phyloP scores from a whole-genome alignment of 805 yeast species.

The Blastobotrys americana region DNA sequence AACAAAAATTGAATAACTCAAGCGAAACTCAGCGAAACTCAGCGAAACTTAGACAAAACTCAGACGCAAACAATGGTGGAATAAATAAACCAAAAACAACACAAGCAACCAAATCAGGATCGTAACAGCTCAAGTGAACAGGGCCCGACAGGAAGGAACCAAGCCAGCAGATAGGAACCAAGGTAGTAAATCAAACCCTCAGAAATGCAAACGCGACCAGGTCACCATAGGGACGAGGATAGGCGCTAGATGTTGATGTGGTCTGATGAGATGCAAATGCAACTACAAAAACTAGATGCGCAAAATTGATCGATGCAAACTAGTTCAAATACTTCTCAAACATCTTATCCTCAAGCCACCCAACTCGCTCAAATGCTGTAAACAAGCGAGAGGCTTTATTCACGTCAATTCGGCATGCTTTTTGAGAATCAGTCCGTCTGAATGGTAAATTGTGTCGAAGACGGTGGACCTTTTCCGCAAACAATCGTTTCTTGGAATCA shows the following conservation, averaged over 20 bases:
- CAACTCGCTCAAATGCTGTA: constrained; percentile 85
- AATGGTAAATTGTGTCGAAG: constrained; percentile 65
- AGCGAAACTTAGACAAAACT: constrained; percentile 3
- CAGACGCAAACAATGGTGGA: neutral
- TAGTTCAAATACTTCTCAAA: constrained; percentile 42
- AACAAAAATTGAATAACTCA: no score
- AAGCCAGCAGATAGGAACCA: no score
- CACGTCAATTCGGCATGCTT: constrained; percentile 94
- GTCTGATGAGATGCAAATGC: no score
- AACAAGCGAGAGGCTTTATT: constrained; percentile 88
- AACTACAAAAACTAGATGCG: no score
- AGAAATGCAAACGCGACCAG: no score
- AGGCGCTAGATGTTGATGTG: no score
- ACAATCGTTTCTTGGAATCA: constrained; percentile 74
- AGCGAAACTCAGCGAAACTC: neutral
- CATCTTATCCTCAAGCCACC: constrained; percentile 78
- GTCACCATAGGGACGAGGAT: no score
- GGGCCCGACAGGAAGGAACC: no score
- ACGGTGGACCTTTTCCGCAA: constrained; percentile 81
- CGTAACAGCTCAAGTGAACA: no score
- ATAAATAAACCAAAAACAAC: constrained; percentile 7
- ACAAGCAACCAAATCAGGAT: no score
- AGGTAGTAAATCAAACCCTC: no score
- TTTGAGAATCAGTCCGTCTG: constrained; percentile 95
- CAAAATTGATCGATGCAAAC: no score